These are phyloP conservation scores for Rhododendron molle DNA, from an alignment of 148 eudicot genomes.

Conservation along the genomic window DNA sequence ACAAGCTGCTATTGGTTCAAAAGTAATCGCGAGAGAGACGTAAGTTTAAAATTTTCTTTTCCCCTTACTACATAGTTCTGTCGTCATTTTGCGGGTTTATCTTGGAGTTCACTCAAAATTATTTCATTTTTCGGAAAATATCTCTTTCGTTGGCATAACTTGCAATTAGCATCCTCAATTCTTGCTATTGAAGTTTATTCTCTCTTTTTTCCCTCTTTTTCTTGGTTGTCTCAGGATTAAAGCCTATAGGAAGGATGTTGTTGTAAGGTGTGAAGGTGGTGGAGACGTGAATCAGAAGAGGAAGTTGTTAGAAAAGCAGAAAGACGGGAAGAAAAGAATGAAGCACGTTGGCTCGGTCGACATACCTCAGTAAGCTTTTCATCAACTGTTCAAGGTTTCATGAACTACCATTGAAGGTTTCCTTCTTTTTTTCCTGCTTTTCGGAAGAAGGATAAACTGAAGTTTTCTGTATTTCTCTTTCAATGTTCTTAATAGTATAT, in stretches of 20 bases:
- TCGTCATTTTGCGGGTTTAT: too few relatives aligned
- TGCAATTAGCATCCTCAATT: not conserved
- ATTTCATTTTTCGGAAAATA: too few relatives aligned
- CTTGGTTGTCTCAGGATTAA: constrained; percentile 46
- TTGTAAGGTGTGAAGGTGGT: constrained; percentile 74
- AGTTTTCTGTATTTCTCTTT: not conserved
- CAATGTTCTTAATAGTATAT: not conserved
- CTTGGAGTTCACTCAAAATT: not conserved
- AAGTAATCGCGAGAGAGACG: constrained; percentile 88
- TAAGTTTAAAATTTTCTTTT: constrained; percentile 37
- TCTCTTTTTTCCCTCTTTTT: not conserved
- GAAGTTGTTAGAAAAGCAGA: constrained; percentile 86
- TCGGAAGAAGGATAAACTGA: not conserved
- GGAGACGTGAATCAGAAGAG: constrained; percentile 76
- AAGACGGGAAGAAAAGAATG: constrained; percentile 96
- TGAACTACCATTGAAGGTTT: not conserved
- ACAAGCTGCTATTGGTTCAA: constrained; percentile 91
- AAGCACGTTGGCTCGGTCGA: constrained; percentile 89
- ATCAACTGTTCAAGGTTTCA: constrained; percentile 75
- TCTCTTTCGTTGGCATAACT: not conserved
- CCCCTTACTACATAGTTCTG: not conserved
- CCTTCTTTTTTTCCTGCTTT: not conserved
- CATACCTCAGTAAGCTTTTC: constrained; percentile 92
- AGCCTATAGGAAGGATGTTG: constrained; percentile 90
- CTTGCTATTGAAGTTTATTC: not conserved